Percentiles rank a stretch among this genome's conserved stretches.
Conservation (phyloP, 768 basidiomycete genomes). For the Cubamyces sp. region DNA sequence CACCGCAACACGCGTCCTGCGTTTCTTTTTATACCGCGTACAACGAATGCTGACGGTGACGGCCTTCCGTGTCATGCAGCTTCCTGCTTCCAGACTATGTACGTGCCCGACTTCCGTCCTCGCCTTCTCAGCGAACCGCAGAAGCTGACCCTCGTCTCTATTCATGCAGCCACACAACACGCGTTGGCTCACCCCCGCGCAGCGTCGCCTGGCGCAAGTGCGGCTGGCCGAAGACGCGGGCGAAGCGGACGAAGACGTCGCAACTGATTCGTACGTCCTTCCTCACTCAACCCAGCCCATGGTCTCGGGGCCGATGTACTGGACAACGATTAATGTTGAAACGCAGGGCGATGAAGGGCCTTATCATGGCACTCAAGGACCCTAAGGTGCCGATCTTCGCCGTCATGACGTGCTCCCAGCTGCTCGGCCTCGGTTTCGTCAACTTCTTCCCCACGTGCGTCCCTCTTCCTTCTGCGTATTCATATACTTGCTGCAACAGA, state of each 20-base stretch:
- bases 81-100: conserved; percentile 65
- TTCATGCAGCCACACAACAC: conserved; percentile 59
- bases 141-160: background rate
- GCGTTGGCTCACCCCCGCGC: conserved; percentile 53
- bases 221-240: conserved; percentile 71
- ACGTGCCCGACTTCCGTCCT: conserved; percentile 24
- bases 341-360: conserved; percentile 50
- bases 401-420: conserved; percentile 51
- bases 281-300: background rate
- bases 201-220: conserved; percentile 63
- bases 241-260: conserved; percentile 66
- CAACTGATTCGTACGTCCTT: conserved; percentile 55
- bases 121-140: background rate
- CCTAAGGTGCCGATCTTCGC: conserved; percentile 57
- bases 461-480: no score
- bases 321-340: background rate
- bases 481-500: no score
- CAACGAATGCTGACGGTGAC: no score
- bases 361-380: conserved; percentile 61
- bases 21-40: no score
- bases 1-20: no score
- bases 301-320: background rate
- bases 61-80: conserved; percentile 35
- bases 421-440: conserved; percentile 61
- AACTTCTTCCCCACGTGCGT: conserved; percentile 62